Base-by-base conservation (phyloP, 495 filamentous ascomycete species). In the Penicillium taxi region DNA sequence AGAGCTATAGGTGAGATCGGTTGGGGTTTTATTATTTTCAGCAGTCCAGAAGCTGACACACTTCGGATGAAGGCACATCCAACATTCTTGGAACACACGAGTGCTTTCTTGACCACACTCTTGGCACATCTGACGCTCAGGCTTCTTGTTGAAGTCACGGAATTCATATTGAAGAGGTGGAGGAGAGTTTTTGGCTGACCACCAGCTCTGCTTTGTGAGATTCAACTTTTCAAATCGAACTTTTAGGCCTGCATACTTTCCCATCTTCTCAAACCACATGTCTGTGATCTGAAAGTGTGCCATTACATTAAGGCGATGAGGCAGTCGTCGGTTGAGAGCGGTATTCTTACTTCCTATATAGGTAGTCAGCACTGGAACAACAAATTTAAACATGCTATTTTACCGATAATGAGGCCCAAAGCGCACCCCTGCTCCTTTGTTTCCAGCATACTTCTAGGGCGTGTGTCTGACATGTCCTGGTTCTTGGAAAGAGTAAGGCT, bases 221-320 rank as follows among this genome's bases (percentile, higher is more conserved):
- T 84, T 55, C 2, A 86, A 53, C 45, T 89, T 88, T 55, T 94
- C 77, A 16, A 89, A 70, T 4, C 86, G 73, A 11, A 82, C 67
- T 44, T 72, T 78, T 42, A 71, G 69, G 0, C 69, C 53, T 0
- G 52, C 67, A 12, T 70, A 61, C 0, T 55, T 39, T 1, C 63
- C 50, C 3, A 55, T 47, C 30, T 64, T 72, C 47, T 94, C 86
- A 11, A 51, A 62, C 87, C 87, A 94, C 1, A 87, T 59, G 22
- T 82, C 60, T 0, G 80, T 84, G 12, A 86, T 59, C 19, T 78
- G 74, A 50, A 89, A 93, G 49, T 67, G 81, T n/a, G 59, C 84
- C 29, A 90, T 69, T 1, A 91, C 77, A 32, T 74, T 77, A 45
- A 81, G 93, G 0, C 69, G 64, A 49, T 85, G 69, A 0, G 77